Evolutionary conservation across 257 asterid genomes (phyloP), one percentile per base, ranked within the genome.

Genomic region (Echium plantagineum): DNA sequence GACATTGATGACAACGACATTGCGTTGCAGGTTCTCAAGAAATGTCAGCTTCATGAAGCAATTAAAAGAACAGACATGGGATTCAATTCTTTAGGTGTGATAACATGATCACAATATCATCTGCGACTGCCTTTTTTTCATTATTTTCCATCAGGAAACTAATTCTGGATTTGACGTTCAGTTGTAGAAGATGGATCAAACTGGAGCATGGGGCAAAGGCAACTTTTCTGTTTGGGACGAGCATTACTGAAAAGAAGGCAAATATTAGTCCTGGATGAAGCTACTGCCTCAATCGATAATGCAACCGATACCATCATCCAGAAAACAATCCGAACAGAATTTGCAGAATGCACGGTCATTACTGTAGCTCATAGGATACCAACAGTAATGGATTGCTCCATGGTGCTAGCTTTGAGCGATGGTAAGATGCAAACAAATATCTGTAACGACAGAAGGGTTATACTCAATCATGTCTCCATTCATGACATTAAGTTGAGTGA

Each of bases 351-450:
- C 77, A 90, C 98, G 5, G 96, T 90, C 38, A 83, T 87, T 60
- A 90, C 98, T 9, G 83, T 90, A 61, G 98, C 98, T 63, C 98
- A 90, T 66, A 96, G 98, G 46, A 87, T 90, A 30, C 98, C 98
- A 18, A 90, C 98, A 28, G 96, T 90, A 65, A 90, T 90, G 48
- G 98, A 90, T 57, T 86, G 97, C 38, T 95, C 84, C 71, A 78
- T 84, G 48, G 97, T 89, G 64, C 83, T 89, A 71, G 95, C 87
- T 79, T 96, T 90, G 74, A 87, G 95, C 71, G 98, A 90, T 61
- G 98, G 98, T 85, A 38, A 42, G 83, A 54, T 62, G 28, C 62
- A 57, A 60, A 52, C 55, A 1, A 52, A n/a, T n/a, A n/a, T n/a
- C n/a, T n/a, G n/a, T n/a, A n/a, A n/a, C n/a, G n/a, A n/a, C n/a